Evolutionary conservation across 495 filamentous ascomycete genomes (phyloP).

Genomic region (Annulohypoxylon stygium): DNA sequence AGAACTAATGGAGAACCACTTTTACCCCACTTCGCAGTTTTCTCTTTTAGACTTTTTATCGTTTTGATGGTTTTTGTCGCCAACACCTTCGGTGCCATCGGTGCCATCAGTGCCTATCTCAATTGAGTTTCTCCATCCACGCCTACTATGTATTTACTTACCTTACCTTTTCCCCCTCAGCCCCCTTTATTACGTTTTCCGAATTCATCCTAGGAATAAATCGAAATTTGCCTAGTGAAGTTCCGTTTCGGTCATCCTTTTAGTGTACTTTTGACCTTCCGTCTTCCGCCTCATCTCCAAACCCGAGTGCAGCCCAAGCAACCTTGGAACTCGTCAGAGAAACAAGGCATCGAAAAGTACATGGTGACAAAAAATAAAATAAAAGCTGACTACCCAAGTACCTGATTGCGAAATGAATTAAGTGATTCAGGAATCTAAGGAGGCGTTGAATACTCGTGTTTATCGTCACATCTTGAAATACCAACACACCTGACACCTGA

Average conservation of each 20-base stretch:
- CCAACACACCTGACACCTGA: not conserved
- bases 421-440: constrained; percentile 3
- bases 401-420: constrained; percentile 21
- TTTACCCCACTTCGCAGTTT: constrained; percentile 7
- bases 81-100: not conserved
- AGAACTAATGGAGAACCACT: not conserved
- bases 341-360: constrained; percentile 24
- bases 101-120: constrained; percentile 19
- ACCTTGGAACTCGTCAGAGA: constrained; percentile 7
- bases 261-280: constrained; percentile 22
- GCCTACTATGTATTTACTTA: not conserved
- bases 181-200: constrained; percentile 48
- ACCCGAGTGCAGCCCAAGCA: constrained; percentile 13
- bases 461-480: not conserved
- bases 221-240: constrained; percentile 31
- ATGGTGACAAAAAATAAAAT: not conserved
- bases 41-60: constrained; percentile 6
- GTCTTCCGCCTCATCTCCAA: constrained; percentile 32
- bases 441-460: not conserved
- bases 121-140: constrained; percentile 34
- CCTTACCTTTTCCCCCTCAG: constrained; percentile 10
- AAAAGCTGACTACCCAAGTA: constrained; percentile 7
- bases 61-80: constrained; percentile 8
- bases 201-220: constrained; percentile 37
- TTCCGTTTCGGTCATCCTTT: constrained; percentile 40